These are phyloP conservation scores for Peterozyma xylosa DNA, from an alignment of 805 yeast species.

Conservation along the genomic window DNA sequence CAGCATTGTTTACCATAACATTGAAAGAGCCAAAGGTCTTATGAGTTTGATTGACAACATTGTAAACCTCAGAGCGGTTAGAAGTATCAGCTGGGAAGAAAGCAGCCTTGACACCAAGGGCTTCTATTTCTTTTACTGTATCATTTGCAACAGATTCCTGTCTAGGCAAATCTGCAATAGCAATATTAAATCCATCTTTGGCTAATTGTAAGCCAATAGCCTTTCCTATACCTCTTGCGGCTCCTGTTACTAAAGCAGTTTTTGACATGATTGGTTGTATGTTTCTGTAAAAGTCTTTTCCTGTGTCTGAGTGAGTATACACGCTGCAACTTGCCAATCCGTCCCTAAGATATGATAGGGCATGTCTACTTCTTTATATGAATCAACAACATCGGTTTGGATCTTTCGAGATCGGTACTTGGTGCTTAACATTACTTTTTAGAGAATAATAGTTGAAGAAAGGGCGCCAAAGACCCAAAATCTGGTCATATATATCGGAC, in stretches of 20 bases:
- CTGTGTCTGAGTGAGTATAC: no score
- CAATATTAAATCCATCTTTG: conserved; percentile 37
- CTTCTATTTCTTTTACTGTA: conserved; percentile 15
- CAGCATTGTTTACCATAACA: conserved; percentile 30
- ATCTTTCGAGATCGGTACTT: no score
- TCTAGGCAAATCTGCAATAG: conserved; percentile 11
- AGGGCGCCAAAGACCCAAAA: no score
- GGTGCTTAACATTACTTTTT: no score
- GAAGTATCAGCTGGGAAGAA: conserved; percentile 20
- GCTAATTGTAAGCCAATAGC: conserved; percentile 37
- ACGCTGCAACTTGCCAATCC: no score
- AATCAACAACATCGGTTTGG: no score
- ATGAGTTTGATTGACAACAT: conserved; percentile 20
- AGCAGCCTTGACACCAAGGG: conserved; percentile 13
- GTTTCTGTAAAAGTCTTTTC: no score
- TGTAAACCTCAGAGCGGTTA: conserved; percentile 15
- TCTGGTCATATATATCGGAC: no score
- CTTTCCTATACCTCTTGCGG: conserved; percentile 54
- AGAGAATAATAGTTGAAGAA: no score
- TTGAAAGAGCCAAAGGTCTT: conserved; percentile 23
- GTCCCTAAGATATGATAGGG: no score
- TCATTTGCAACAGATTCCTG: conserved; percentile 16
- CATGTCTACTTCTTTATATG: no score
- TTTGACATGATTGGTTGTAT: background rate
- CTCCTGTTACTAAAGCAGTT: conserved; percentile 49